A percentile compares a stretch with the other conserved stretches of the same genome.
Evolutionary conservation across 352 stramenopile genomes (phyloP).

Genomic region (Phytophthora kernoviae): DNA sequence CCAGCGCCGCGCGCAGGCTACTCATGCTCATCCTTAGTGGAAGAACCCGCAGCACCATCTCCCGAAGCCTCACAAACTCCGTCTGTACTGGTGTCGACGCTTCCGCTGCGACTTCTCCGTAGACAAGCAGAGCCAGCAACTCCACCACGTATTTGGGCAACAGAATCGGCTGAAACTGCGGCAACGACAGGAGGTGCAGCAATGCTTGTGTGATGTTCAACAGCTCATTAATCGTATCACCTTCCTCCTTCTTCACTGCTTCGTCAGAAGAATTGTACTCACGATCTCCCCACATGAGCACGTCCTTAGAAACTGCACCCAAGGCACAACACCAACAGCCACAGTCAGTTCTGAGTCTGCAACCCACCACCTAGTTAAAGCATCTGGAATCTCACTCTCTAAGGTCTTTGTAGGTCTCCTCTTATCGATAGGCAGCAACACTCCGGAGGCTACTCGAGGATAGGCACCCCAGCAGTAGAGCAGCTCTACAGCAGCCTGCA

Average conservation of each 20-base stretch:
- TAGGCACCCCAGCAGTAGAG: constrained; percentile 74
- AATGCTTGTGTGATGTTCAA: constrained; percentile 50
- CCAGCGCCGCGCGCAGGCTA: constrained; percentile 70
- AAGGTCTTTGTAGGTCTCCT: constrained; percentile 81
- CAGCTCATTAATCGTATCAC: constrained; percentile 33
- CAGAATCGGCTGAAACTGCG: constrained; percentile 79
- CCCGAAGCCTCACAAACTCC: constrained; percentile 42
- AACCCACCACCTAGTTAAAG: background rate
- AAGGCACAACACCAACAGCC: background rate
- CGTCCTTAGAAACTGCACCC: constrained; percentile 55
- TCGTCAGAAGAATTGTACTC: constrained; percentile 19
- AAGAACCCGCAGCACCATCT: constrained; percentile 54
- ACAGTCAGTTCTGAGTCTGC: background rate
- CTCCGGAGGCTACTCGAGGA: constrained; percentile 51
- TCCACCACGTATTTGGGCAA: constrained; percentile 83
- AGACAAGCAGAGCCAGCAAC: constrained; percentile 71
- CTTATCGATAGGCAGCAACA: constrained; percentile 65
- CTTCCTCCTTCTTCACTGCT: constrained; percentile 9
- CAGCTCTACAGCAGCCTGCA: constrained; percentile 80
- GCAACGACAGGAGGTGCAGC: constrained; percentile 65
- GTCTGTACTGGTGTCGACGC: constrained; percentile 15
- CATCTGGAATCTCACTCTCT: constrained; percentile 75
- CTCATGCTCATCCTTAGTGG: constrained; percentile 77
- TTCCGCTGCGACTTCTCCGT: constrained; percentile 37
- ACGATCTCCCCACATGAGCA: constrained; percentile 53